Percentiles rank a stretch among this genome's conserved stretches.
Conservation (phyloP, 495 filamentous ascomycete species). For the Cryomyces minteri region DNA sequence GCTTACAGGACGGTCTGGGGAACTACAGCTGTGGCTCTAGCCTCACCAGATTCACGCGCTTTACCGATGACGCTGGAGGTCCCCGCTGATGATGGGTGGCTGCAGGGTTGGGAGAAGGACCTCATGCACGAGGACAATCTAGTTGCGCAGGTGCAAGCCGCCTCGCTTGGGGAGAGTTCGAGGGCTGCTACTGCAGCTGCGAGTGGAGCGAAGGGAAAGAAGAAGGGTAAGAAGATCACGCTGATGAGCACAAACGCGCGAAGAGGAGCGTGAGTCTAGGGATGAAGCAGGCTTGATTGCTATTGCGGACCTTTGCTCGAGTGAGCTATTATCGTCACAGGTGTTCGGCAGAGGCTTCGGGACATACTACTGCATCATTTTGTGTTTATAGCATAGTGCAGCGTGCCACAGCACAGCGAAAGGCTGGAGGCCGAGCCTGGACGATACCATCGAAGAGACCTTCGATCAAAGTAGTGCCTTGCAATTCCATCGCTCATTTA, state of each 20-base stretch:
- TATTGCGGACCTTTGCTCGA: too few relatives aligned
- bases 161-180: slow-evolving; percentile 19
- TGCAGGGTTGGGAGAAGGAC: slow-evolving; percentile 57
- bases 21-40: slow-evolving; percentile 41
- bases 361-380: too few relatives aligned
- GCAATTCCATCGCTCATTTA: too few relatives aligned
- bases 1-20: slow-evolving; percentile 75
- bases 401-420: too few relatives aligned
- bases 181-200: slow-evolving; percentile 6
- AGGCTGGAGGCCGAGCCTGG: too few relatives aligned
- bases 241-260: slow-evolving; percentile 67
- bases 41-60: slow-evolving; percentile 26
- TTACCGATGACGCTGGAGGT: slow-evolving; percentile 14
- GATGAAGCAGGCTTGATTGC: too few relatives aligned
- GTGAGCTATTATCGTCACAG: too few relatives aligned
- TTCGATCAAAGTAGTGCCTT: too few relatives aligned
- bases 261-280: slow-evolving; percentile 35
- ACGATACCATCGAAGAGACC: too few relatives aligned
- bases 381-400: too few relatives aligned
- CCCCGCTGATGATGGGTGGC: slow-evolving; percentile 56
- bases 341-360: too few relatives aligned
- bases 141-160: slow-evolving; percentile 22
- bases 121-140: slow-evolving; percentile 33
- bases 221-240: slow-evolving; percentile 88
- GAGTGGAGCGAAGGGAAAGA: slow-evolving; percentile 42